Evolutionary conservation across 2,329 filamentous ascomycete genomes (phyloP).

Genomic region (Penicillium concentricum): DNA sequence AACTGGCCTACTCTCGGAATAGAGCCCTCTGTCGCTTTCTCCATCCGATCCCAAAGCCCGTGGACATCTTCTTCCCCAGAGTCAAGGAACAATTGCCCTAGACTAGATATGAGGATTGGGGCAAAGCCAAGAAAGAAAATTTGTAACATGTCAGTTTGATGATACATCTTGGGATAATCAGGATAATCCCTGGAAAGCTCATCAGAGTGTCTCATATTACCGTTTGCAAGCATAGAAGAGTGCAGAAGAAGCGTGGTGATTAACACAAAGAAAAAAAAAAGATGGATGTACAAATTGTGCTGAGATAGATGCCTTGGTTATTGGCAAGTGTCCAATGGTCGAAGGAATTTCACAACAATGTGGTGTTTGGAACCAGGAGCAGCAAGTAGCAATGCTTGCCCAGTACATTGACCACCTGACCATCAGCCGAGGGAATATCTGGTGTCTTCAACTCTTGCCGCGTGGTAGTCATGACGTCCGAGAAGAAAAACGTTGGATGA

Average conservation of each 20-base stretch:
- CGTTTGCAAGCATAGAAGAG: not conserved
- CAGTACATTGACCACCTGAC: too few relatives aligned
- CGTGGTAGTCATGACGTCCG: too few relatives aligned
- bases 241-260: not conserved
- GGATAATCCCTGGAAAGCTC: not conserved
- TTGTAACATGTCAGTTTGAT: not conserved
- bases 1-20: not conserved
- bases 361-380: too few relatives aligned
- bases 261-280: not conserved
- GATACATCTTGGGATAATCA: not conserved
- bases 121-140: not conserved
- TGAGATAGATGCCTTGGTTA: too few relatives aligned
- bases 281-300: too few relatives aligned
- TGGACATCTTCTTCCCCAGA: not conserved
- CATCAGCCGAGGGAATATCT: too few relatives aligned
- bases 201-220: not conserved
- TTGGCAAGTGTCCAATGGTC: too few relatives aligned
- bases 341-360: too few relatives aligned
- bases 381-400: too few relatives aligned
- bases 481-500: too few relatives aligned
- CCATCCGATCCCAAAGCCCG: not conserved
- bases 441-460: too few relatives aligned
- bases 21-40: not conserved
- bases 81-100: not conserved
- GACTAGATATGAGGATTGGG: not conserved